Conservation (phyloP, 306 rosid species). For the Pachyrhizus erosus region DNA sequence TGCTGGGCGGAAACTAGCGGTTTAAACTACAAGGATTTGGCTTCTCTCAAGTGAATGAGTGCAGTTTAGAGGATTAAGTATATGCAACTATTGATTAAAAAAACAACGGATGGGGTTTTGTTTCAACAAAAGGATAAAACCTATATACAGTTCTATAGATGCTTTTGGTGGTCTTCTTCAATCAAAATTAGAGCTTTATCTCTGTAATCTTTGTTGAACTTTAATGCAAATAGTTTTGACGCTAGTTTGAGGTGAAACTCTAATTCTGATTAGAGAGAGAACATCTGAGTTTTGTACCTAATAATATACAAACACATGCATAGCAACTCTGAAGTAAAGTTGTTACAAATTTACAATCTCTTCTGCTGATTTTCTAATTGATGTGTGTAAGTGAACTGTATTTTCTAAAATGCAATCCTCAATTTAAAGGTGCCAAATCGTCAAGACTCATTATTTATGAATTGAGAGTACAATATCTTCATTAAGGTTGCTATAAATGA, state of each 20-base stretch:
- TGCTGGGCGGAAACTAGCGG: background rate
- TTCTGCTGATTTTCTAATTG: background rate
- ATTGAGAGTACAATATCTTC: background rate
- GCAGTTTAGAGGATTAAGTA: background rate
- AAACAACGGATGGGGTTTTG: background rate
- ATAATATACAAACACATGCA: background rate
- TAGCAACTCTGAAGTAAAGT: background rate
- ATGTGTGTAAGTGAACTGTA: background rate
- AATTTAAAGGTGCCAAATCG: background rate
- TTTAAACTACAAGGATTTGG: background rate
- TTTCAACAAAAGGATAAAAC: background rate
- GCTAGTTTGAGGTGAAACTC: background rate
- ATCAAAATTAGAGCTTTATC: background rate
- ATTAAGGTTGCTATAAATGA: conserved; percentile 12
- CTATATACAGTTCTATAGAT: background rate
- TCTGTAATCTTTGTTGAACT: background rate
- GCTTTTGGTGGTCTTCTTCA: background rate
- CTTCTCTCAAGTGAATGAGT: background rate
- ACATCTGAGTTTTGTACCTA: background rate
- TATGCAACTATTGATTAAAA: background rate
- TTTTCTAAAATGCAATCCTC: background rate
- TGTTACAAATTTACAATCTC: background rate
- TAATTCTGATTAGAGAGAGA: background rate
- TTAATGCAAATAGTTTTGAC: too few relatives aligned
- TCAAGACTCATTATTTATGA: background rate